Evolutionary conservation across 2,329 filamentous ascomycete genomes (phyloP).

Genomic region (Phialophora macrospora): DNA sequence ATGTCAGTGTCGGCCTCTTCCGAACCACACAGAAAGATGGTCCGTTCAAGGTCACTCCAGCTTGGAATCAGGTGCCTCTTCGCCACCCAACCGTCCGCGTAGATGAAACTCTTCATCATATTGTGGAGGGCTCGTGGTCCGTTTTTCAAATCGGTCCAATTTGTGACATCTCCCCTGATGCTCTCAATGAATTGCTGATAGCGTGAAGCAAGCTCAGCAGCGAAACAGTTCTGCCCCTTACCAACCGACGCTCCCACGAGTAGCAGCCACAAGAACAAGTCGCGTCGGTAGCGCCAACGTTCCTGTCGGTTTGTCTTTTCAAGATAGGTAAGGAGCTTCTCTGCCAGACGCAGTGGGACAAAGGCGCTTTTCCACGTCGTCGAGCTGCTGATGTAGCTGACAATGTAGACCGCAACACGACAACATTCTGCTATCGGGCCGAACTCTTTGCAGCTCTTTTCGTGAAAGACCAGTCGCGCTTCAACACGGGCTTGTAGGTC

Average conservation of each 20-base stretch:
- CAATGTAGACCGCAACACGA: slow-evolving; percentile 24
- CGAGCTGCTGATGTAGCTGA: slow-evolving; percentile 14
- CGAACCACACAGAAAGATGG: slow-evolving; percentile 7
- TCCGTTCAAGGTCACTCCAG: slow-evolving; percentile 20
- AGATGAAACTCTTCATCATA: slow-evolving; percentile 15
- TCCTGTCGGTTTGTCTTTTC: slow-evolving; percentile 6
- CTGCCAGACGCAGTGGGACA: slow-evolving; percentile 15
- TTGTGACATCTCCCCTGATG: slow-evolving; percentile 3
- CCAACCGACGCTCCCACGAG: slow-evolving; percentile 19
- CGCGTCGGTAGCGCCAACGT: slow-evolving; percentile 19
- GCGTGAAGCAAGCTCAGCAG: not conserved
- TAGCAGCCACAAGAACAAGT: slow-evolving; percentile 23
- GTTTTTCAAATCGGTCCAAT: slow-evolving; percentile 15
- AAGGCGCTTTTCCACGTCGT: slow-evolving; percentile 6
- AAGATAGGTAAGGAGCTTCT: slow-evolving; percentile 13
- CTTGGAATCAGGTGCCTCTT: slow-evolving; percentile 15
- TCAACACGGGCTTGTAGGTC: slow-evolving; percentile 19
- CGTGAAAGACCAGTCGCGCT: slow-evolving; percentile 17
- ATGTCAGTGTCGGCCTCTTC: slow-evolving; percentile 9
- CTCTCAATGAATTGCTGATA: slow-evolving; percentile 11
- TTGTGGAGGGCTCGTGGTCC: slow-evolving; percentile 12
- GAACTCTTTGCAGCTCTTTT: slow-evolving; percentile 12
- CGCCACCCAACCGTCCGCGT: slow-evolving; percentile 15
- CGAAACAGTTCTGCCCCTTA: slow-evolving; percentile 1
- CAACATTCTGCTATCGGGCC: slow-evolving; percentile 25